A percentile compares a stretch with the other conserved stretches of the same genome.
phyloP scores from a whole-genome alignment of 352 stramenopile species.

The Pythium phragmitis region DNA sequence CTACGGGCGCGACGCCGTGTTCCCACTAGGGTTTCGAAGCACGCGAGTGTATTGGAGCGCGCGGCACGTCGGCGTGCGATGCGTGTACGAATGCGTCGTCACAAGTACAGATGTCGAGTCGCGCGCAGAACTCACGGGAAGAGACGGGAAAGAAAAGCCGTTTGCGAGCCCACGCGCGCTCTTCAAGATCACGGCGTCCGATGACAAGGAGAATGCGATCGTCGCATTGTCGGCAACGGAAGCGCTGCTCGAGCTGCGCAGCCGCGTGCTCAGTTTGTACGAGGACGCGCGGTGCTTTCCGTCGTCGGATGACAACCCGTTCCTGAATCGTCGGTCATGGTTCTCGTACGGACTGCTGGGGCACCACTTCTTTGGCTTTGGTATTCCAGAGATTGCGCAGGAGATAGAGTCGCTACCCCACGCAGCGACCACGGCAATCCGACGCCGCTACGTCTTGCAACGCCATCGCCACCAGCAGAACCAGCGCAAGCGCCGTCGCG shows the following conservation, averaged over 20 bases:
- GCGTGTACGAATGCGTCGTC: constrained; percentile 91
- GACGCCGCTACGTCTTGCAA: constrained; percentile 36
- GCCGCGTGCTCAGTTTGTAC: constrained; percentile 70
- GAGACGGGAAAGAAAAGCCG: constrained; percentile 22
- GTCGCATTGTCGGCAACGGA: constrained; percentile 60
- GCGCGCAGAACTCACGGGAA: constrained; percentile 33
- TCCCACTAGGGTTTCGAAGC: constrained; percentile 86
- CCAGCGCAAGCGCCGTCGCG: constrained; percentile 28
- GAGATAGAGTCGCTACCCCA: constrained; percentile 77
- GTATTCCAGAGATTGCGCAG: constrained; percentile 54
- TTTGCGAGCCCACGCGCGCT: constrained; percentile 33
- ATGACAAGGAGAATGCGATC: constrained; percentile 66
- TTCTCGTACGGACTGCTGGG: constrained; percentile 76
- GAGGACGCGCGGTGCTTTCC: constrained; percentile 40
- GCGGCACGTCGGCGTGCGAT: constrained; percentile 48
- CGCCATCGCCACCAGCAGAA: constrained; percentile 37
- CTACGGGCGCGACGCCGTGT: constrained; percentile 86
- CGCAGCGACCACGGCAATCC: constrained; percentile 67
- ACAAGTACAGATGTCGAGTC: constrained; percentile 70
- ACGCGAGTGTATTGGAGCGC: constrained; percentile 94
- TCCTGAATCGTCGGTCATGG: constrained; percentile 76
- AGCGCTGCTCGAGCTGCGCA: constrained; percentile 70
- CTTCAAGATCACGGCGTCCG: constrained; percentile 79
- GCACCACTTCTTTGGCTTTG: constrained; percentile 84
- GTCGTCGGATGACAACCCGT: constrained; percentile 62